Evolutionary conservation across 1,284 basidiomycete species (phyloP).

Genomic region (Boletus calvinii): DNA sequence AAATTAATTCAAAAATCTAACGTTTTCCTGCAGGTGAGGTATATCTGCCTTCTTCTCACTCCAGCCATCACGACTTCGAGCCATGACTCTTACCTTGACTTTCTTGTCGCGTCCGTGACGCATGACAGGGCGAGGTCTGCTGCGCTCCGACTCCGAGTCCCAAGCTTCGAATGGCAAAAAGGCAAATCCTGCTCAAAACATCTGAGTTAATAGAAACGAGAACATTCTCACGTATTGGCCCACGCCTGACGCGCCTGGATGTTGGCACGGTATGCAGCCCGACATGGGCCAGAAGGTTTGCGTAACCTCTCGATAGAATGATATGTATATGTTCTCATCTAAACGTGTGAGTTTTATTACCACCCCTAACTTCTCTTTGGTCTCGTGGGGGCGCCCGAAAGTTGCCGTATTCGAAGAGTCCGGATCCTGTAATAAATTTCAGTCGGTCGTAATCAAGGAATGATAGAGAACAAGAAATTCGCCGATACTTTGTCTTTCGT

Average conservation of each 20-base stretch:
- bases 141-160: neutral
- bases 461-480: neutral
- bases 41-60: slow-evolving; percentile 19
- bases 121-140: neutral
- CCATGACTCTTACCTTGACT: slow-evolving; percentile 13
- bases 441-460: slow-evolving; percentile 11
- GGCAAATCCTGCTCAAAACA: slow-evolving; percentile 27
- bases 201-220: slow-evolving; percentile 12
- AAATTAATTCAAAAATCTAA: slow-evolving; percentile 13
- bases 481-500: slow-evolving; percentile 2
- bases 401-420: slow-evolving; percentile 48
- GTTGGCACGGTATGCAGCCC: neutral
- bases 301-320: slow-evolving; percentile 7
- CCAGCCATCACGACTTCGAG: neutral
- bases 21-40: slow-evolving; percentile 17
- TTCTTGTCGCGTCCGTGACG: neutral
- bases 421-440: slow-evolving; percentile 32
- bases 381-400: slow-evolving; percentile 70
- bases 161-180: slow-evolving; percentile 19
- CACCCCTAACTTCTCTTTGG: slow-evolving; percentile 63
- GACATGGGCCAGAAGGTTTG: slow-evolving; percentile 2
- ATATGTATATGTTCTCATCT: slow-evolving; percentile 37
- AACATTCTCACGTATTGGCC: neutral
- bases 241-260: slow-evolving; percentile 18
- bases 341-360: slow-evolving; percentile 73